Base-by-base conservation (phyloP, 345 rosid species). In the Sisymbrium altissimum region DNA sequence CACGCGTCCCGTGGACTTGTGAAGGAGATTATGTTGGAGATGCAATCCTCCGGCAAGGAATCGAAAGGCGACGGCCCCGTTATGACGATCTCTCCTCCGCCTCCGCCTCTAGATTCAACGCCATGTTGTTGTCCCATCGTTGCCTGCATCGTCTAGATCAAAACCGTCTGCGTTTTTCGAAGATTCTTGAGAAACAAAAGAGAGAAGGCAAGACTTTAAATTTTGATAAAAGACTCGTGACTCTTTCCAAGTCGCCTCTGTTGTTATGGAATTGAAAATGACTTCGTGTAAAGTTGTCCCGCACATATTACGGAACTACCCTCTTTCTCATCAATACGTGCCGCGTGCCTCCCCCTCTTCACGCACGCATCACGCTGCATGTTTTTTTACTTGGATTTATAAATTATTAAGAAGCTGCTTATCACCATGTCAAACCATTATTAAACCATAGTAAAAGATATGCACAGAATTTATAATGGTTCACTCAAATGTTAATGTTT, bases 1-100 rank as follows among this genome's bases (percentile, higher is more conserved):
- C 88, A 81, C 1, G 83, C 81, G n/a, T 88, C 91, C 1, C 45
- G 58, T 17, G 88, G 91, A 14, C 61, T 52, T 2, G 91, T 88
- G 3, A 77, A 74, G 0, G 87, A 82, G 11, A 88, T 25, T 11
- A 86, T 54, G 45, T 53, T 53, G 32, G 86, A 83, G 50, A 89
- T 61, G 74, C 85, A 82, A 1, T 71, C 87, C 44, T 79, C 84
- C 0, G 93, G 88, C 45, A 83, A 46, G 2, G 3, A 57, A 33
- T 36, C 59, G 32, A 79, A 66, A n/a, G 68, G 73, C 6, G 65
- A 58, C 9, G 44, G n/a, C 2, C 43, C 43, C n/a, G 63, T 17
- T 9, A 17, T 33, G 40, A 55, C 18, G 39, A 58, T 10, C 7
- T 58, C 64, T 35, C n/a, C 19, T 46, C 52, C 5, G 5, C 9